Percentiles rank a stretch among this genome's conserved stretches.
phyloP scores from a whole-genome alignment of 441 rosid species.

The Geranium incanum region DNA sequence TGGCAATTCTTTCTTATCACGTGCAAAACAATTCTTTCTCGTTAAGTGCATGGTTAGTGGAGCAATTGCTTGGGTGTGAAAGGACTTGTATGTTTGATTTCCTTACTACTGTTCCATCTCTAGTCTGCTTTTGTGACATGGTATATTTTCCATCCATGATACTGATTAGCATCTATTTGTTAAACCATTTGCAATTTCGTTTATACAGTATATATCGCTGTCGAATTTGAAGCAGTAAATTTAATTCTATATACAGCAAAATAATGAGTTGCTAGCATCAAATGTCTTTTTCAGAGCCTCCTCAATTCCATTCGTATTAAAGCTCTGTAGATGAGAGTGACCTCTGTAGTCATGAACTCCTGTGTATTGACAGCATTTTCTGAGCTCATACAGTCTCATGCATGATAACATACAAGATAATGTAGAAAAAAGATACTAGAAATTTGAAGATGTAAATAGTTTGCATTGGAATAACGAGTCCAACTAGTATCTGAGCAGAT shows the following conservation, averaged over 20 bases:
- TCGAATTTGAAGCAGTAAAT: not conserved
- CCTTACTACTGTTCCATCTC: constrained; percentile 5
- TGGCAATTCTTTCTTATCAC: not conserved
- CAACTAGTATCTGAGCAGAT: not conserved
- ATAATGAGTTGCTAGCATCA: too few species aligned
- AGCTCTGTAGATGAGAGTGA: not conserved
- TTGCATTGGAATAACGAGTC: not conserved
- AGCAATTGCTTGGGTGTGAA: not conserved
- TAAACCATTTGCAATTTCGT: not conserved
- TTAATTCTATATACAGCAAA: not conserved
- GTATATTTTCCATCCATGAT: not conserved
- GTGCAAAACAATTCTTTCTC: not conserved
- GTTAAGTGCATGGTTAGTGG: not conserved
- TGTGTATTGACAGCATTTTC: not conserved
- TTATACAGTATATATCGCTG: not conserved
- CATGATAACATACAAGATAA: not conserved
- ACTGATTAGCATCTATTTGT: not conserved
- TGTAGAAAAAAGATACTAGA: not conserved
- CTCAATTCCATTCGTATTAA: not conserved
- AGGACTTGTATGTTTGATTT: not conserved
- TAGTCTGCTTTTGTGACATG: not conserved
- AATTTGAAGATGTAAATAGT: not conserved
- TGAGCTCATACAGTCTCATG: not conserved
- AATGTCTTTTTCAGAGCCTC: too few species aligned
- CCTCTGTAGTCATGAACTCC: not conserved